These are phyloP conservation scores for Auricularia heimuer DNA, from an alignment of 768 basidiomycete species.

Conservation along the genomic window DNA sequence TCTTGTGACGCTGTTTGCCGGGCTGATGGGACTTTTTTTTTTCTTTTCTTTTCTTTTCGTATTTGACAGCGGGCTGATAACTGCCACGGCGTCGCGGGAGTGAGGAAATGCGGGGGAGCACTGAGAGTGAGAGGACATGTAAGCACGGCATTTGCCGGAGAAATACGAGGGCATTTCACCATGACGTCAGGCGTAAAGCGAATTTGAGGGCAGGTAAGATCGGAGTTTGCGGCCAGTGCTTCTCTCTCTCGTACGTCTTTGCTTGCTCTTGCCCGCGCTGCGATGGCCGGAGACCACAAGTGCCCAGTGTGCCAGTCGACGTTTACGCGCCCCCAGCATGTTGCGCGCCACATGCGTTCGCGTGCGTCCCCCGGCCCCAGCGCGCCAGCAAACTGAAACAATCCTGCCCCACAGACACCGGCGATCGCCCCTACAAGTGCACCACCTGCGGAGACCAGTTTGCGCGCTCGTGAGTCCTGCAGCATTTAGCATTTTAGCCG, in stretches of 20 bases:
- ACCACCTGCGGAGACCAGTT: slow-evolving; percentile 85
- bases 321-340: slow-evolving; percentile 84
- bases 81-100: slow-evolving; percentile 20
- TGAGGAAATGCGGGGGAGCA: not conserved
- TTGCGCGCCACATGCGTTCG: slow-evolving; percentile 82
- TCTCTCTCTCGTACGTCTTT: slow-evolving; percentile 8
- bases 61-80: slow-evolving; percentile 22
- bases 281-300: slow-evolving; percentile 75
- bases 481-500: not conserved
- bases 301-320: slow-evolving; percentile 83
- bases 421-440: slow-evolving; percentile 84
- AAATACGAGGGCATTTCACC: no score
- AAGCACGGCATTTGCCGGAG: no score
- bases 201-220: not conserved
- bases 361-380: slow-evolving; percentile 42
- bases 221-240: slow-evolving; percentile 3
- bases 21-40: not conserved
- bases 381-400: slow-evolving; percentile 9
- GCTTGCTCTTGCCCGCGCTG: not conserved
- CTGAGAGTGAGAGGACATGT: no score
- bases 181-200: no score
- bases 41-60: no score
- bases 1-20: not conserved
- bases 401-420: slow-evolving; percentile 52
- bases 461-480: slow-evolving; percentile 53